These are phyloP conservation scores for Penicillium chermesinum DNA, from an alignment of 495 filamentous ascomycete genomes.

Conservation along the genomic window DNA sequence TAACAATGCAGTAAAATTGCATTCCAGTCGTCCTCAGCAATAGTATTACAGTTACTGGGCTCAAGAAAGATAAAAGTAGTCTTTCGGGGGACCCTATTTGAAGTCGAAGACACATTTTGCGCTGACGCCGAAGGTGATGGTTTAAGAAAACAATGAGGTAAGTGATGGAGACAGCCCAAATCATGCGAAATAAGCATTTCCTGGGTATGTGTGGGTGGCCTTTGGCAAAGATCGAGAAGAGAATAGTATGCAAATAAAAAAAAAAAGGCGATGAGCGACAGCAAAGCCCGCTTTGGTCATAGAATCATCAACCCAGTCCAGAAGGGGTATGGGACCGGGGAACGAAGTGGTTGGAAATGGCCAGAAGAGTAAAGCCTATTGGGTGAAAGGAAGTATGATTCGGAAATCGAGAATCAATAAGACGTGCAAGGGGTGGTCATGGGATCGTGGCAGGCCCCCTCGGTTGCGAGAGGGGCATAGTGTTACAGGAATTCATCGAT, in stretches of 20 bases:
- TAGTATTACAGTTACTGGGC: constrained; percentile 30
- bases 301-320: constrained; percentile 28
- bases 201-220: not conserved
- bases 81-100: constrained; percentile 1
- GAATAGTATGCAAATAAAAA: not conserved
- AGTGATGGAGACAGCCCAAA: constrained; percentile 2
- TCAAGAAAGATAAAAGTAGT: constrained; percentile 2
- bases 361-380: constrained; percentile 6
- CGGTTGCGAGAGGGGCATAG: constrained; percentile 7
- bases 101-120: constrained; percentile 9
- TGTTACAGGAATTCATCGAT: constrained; percentile 50
- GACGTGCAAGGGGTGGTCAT: constrained; percentile 27
- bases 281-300: constrained; percentile 49
- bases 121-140: constrained; percentile 11
- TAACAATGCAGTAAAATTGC: constrained; percentile 11
- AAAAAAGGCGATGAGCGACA: constrained; percentile 31
- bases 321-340: constrained; percentile 17
- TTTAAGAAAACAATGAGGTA: not conserved
- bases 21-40: constrained; percentile 9
- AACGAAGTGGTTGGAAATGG: constrained; percentile 9
- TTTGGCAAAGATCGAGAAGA: not conserved
- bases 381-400: constrained; percentile 13
- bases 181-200: not conserved
- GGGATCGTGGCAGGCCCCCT: constrained; percentile 28
- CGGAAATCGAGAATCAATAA: constrained; percentile 16